These are phyloP conservation scores for Eucalyptus erythrocorys DNA, from an alignment of 345 rosid genomes.

Conservation along the genomic window DNA sequence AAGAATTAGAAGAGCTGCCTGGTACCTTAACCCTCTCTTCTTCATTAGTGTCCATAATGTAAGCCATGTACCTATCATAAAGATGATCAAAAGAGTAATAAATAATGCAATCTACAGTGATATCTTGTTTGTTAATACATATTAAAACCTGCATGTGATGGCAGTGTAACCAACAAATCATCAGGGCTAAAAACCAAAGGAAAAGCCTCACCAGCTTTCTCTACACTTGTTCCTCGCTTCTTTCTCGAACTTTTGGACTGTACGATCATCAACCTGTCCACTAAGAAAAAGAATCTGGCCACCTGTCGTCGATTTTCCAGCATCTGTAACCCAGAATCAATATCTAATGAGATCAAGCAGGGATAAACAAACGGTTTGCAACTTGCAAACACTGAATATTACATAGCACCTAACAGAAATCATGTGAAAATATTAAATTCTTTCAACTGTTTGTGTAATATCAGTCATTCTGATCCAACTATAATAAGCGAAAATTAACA, in stretches of 20 bases:
- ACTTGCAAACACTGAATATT: background rate
- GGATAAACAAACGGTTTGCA: background rate
- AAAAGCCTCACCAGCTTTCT: constrained; percentile 72
- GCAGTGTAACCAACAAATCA: background rate
- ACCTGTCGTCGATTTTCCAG: constrained; percentile 93
- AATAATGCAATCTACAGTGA: background rate
- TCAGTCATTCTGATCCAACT: background rate
- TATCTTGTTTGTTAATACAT: background rate
- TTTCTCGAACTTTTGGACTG: constrained; percentile 90
- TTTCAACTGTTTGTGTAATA: background rate
- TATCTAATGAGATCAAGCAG: background rate
- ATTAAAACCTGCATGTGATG: background rate
- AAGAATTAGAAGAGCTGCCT: background rate
- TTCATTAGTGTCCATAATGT: constrained; percentile 97
- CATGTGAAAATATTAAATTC: background rate
- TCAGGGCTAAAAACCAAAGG: background rate
- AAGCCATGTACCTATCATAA: constrained; percentile 89
- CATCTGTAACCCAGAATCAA: constrained; percentile 32
- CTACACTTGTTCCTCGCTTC: constrained; percentile 97
- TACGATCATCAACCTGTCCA: constrained; percentile 95
- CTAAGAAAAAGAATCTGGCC: constrained; percentile 96
- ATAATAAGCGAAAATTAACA: background rate
- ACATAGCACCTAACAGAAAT: background rate
- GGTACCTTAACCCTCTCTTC: constrained; percentile 87
- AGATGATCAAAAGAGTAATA: background rate